Evolutionary conservation across 2,329 filamentous ascomycete species (phyloP), one percentile per base, ranked within the genome.

Genomic region (Botrytis aclada): DNA sequence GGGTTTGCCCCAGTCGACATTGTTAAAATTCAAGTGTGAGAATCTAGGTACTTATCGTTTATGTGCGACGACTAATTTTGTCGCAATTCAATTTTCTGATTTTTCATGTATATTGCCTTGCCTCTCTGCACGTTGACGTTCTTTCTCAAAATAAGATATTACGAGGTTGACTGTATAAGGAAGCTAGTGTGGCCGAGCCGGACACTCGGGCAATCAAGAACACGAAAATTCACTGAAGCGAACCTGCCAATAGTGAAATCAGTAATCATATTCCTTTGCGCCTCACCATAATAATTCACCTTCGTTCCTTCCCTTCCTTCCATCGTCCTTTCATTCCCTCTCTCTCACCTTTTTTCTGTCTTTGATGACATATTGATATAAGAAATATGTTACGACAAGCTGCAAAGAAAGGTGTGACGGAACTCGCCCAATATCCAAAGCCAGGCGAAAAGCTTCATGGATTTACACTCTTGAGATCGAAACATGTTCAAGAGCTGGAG

Each of bases 401-500:
- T 66, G 70, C 70, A 56, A 71, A 43, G 47, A 88, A 85, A 78
- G 92, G 93, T 67, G 89, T 95, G 64, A 94, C 93, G 29, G 92
- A 94, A 80, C 86, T 96, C 76, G 88, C 90, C 70, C 89, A 88
- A 78, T 92, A 92, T 77, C 94, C 95, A 9, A 90, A 89, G 75
- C 88, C 92, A 1, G 96, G 96, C 80, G 91, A 95, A 80, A 92
- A 93, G 83, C 88, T 98, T 58, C 93, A 98, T 82, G 96, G 96
- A 80, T 99, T 99, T 84, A 98, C 95, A 0, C 85, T 99, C 71
- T 86, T 95, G 79, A 90, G 95, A 74, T 89, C 92, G 74, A 97
- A 98, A 84, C 93, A 97, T 84, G 93, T 99, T 3, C 94, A 95
- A 0, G 96, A 99, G 84, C 88, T 98, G 66, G 93, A 98, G 82